These are phyloP conservation scores for Tanacetum coccineum DNA, from an alignment of 129 eudicot genomes.

Conservation along the genomic window DNA sequence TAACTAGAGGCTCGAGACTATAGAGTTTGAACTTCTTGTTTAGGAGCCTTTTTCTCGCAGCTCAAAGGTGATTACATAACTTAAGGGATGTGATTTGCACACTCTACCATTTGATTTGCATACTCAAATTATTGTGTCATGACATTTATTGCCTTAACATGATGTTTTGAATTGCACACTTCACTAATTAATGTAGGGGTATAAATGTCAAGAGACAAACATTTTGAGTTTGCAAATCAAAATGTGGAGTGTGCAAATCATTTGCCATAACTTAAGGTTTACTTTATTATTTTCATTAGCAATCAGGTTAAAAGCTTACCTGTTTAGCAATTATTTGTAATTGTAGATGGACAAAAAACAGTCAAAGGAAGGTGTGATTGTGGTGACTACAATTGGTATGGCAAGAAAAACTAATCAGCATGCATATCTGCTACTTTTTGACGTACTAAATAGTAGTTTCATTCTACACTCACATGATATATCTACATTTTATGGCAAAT, in stretches of 20 bases:
- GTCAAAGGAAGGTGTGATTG: constrained; percentile 89
- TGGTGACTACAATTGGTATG: constrained; percentile 61
- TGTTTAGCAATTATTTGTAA: neutral
- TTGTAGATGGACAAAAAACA: constrained; percentile 75
- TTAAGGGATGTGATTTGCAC: too few species aligned
- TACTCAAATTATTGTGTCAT: too few species aligned
- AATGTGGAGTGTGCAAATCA: too few species aligned
- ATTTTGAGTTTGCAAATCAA: too few species aligned
- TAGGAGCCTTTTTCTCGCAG: constrained; percentile 88
- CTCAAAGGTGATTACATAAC: constrained; percentile 49
- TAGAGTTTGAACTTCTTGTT: constrained; percentile 71
- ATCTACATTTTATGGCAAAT: neutral
- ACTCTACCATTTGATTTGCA: too few species aligned
- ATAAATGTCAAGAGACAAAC: too few species aligned
- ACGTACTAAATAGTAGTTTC: neutral
- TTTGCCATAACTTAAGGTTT: too few species aligned
- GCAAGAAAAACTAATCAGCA: too few species aligned
- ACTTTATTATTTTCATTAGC: neutral
- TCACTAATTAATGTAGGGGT: too few species aligned
- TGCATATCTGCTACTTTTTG: too few species aligned
- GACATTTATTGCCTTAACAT: too few species aligned
- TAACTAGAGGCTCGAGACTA: constrained; percentile 54
- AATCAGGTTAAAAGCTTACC: constrained; percentile 17
- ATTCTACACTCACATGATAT: neutral
- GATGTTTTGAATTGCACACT: too few species aligned